A percentile compares a stretch with the other conserved stretches of the same genome.
phyloP scores from a whole-genome alignment of 768 basidiomycete genomes.

The Asterophora lycoperdoides region DNA sequence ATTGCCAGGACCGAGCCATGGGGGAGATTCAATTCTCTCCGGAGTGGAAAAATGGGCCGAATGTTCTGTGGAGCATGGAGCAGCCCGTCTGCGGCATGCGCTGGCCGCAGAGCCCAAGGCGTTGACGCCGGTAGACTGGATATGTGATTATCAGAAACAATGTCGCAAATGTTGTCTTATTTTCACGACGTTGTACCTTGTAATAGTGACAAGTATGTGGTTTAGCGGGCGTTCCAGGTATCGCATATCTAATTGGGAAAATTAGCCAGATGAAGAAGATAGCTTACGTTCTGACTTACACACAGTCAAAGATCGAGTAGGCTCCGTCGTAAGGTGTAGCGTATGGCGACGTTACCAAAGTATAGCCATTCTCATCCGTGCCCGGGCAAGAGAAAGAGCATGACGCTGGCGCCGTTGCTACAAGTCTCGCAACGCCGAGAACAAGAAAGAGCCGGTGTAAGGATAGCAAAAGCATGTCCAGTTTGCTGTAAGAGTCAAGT shows the following conservation, averaged over 20 bases:
- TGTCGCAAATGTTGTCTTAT: background rate
- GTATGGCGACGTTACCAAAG: conserved; percentile 10
- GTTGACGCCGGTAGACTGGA: conserved; percentile 8
- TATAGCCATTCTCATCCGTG: conserved; percentile 9
- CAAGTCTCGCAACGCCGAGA: background rate
- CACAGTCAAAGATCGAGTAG: conserved; percentile 22
- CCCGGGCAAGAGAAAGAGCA: conserved; percentile 18
- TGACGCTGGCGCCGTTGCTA: conserved; percentile 7
- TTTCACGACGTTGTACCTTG: conserved; percentile 19
- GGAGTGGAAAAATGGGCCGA: conserved; percentile 13
- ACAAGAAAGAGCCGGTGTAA: background rate
- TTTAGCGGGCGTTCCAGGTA: conserved; percentile 5
- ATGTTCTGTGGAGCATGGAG: conserved; percentile 4
- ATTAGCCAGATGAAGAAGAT: background rate
- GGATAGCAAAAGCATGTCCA: background rate
- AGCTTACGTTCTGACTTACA: conserved; percentile 10
- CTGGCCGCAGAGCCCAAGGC: conserved; percentile 7
- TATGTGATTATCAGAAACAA: background rate
- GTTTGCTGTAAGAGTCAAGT: no score
- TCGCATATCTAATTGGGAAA: conserved; percentile 10
- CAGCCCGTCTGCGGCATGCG: conserved; percentile 12
- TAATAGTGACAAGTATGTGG: conserved; percentile 18
- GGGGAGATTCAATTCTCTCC: conserved; percentile 11
- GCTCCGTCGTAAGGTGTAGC: conserved; percentile 15
- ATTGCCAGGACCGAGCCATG: conserved; percentile 13